These are phyloP conservation scores for Vitis rupestris DNA, from an alignment of 164 flowering plant genomes.

Conservation along the genomic window DNA sequence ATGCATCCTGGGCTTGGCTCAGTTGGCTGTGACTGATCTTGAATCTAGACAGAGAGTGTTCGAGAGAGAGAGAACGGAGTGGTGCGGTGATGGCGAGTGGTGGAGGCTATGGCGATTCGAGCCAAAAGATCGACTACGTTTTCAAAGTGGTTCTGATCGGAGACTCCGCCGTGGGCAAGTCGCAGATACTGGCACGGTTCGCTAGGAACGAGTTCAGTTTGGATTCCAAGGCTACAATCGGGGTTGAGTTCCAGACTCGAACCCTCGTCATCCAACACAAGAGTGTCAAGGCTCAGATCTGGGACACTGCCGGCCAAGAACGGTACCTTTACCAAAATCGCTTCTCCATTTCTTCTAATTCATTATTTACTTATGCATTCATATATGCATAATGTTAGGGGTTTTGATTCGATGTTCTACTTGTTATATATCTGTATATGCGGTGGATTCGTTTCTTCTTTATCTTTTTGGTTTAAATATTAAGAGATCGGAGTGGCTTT, in stretches of 20 bases:
- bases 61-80: slow-evolving; percentile 4
- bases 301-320: slow-evolving; percentile 96
- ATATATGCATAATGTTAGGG: too few relatives aligned
- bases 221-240: slow-evolving; percentile 82
- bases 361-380: not conserved
- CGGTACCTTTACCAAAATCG: slow-evolving; percentile 28
- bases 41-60: not conserved
- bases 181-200: slow-evolving; percentile 76
- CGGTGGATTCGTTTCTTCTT: too few relatives aligned
- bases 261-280: slow-evolving; percentile 70
- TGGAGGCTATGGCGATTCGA: slow-evolving; percentile 52
- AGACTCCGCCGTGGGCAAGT: slow-evolving; percentile 87
- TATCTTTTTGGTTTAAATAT: not conserved
- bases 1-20: not conserved
- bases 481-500: not conserved
- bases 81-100: slow-evolving; percentile 34
- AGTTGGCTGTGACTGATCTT: too few relatives aligned
- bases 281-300: slow-evolving; percentile 90
- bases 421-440: not conserved
- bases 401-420: not conserved
- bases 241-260: slow-evolving; percentile 81
- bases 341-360: not conserved
- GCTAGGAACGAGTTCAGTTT: slow-evolving; percentile 77
- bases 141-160: slow-evolving; percentile 84
- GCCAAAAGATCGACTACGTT: slow-evolving; percentile 79